Evolutionary conservation across 2,329 filamentous ascomycete genomes (phyloP), one percentile per base, ranked within the genome.

Genomic region (Hyphodiscus sp.): DNA sequence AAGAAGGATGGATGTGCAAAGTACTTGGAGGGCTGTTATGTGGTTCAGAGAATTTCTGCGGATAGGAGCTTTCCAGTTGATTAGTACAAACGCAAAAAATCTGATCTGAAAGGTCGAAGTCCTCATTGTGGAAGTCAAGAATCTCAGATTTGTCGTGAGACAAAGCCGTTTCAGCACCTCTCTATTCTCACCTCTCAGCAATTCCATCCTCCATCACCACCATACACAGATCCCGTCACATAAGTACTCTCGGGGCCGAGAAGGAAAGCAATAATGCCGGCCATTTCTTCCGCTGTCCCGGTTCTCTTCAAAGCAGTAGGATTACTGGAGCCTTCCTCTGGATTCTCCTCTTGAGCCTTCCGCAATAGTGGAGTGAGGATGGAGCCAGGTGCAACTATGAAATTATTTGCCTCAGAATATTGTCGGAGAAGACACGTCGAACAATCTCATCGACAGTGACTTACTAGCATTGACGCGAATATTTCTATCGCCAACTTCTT

Each of bases 301-400:
- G 71, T 67, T 53, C 76, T 69, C 67, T 19, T 67, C 58, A 49
- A 72, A 62, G 46, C 72, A 57, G 45, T 66, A 58, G 51, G 63
- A 46, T 73, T 69, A 67, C 71, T 74, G 18, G 69, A 64, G 1
- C 48, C 53, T n/a, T 58, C 54, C 43, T 55, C 30, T 1, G 56
- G 53, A 48, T 60, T 61, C 15, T 10, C 55, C 41, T 58, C 59
- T 38, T 59, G 50, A 2, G 57, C 55, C 61, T 73, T 70, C 60
- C 75, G 69, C 73, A 77, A 76, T 62, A 78, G 57, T 6, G 75
- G 75, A 23, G 75, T 78, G 53, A 72, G 70, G 49, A 78, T 77
- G 13, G 74, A 69, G 6, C 75, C 76, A 0, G 54, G 57, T 9
- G 55, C 59, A 5, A 60, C 23, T 26, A 26, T 26, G 23, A 26